phyloP scores from a whole-genome alignment of 2,329 filamentous ascomycete genomes.

The Alternaria sp. region DNA sequence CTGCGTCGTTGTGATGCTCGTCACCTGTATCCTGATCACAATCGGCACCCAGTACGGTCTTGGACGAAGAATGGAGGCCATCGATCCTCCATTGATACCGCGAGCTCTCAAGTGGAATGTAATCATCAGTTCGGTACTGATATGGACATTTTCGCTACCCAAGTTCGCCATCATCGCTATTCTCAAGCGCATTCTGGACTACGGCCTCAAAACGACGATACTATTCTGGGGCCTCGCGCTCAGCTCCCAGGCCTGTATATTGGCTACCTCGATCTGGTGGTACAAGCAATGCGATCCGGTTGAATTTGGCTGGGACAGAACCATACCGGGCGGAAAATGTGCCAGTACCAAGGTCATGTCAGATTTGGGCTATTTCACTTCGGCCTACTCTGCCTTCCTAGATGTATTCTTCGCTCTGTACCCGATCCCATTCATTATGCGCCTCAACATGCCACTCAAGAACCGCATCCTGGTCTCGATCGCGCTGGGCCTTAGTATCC shows the following conservation, averaged over 20 bases:
- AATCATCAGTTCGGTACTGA: conserved; percentile 10
- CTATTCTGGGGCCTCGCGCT: conserved; percentile 7
- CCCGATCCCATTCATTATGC: not conserved
- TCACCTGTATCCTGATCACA: conserved; percentile 6
- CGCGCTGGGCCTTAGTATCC: not conserved
- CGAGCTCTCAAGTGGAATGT: conserved; percentile 11
- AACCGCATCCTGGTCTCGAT: not conserved
- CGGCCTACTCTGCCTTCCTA: conserved; percentile 2
- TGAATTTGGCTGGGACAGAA: not conserved
- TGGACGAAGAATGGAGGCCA: conserved; percentile 2
- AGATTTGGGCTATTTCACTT: conserved; percentile 1
- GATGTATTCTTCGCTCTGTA: not conserved
- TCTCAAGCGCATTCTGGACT: conserved; percentile 7
- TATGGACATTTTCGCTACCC: conserved; percentile 11
- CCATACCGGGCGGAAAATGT: not conserved
- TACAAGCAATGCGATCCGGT: conserved; percentile 10
- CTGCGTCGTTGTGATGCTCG: conserved; percentile 1
- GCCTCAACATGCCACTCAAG: conserved; percentile 2
- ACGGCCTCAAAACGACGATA: conserved; percentile 10
- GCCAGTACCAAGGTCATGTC: conserved; percentile 3
- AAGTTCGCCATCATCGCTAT: conserved; percentile 13
- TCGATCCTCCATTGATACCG: conserved; percentile 2
- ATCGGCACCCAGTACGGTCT: conserved; percentile 12
- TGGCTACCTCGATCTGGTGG: conserved; percentile 7
- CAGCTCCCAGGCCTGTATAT: conserved; percentile 10